These are phyloP conservation scores for Pyrenophora teres DNA, from an alignment of 2,329 filamentous ascomycete genomes.

Conservation along the genomic window DNA sequence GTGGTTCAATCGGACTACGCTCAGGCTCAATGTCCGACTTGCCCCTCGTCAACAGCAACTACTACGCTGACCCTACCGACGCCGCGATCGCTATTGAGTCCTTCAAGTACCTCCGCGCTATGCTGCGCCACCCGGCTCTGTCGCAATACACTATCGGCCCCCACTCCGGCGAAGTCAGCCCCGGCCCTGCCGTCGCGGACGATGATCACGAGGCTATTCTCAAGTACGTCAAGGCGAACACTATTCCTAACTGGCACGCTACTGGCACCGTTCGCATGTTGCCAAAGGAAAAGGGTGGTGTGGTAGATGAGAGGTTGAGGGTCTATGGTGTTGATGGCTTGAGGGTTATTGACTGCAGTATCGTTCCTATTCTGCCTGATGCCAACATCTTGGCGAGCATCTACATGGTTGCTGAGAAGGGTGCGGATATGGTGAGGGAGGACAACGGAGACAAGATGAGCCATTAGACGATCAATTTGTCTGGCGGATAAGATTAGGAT, in stretches of 20 bases:
- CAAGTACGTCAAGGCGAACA: constrained; percentile 29
- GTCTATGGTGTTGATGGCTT: constrained; percentile 43
- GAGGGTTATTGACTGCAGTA: constrained; percentile 42
- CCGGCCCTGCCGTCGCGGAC: constrained; percentile 29
- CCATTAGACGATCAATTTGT: background rate
- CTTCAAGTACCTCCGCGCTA: constrained; percentile 39
- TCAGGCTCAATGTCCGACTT: constrained; percentile 34
- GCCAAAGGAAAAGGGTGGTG: constrained; percentile 35
- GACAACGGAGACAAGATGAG: constrained; percentile 16
- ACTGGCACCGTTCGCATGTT: constrained; percentile 44
- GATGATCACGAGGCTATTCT: constrained; percentile 39
- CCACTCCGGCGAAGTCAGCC: constrained; percentile 35
- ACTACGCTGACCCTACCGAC: constrained; percentile 42
- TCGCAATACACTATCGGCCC: constrained; percentile 25
- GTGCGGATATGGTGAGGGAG: constrained; percentile 33
- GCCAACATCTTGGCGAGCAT: constrained; percentile 26
- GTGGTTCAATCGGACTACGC: constrained; percentile 44
- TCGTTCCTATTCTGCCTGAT: constrained; percentile 34
- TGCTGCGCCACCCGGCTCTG: constrained; percentile 28
- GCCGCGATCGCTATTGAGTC: constrained; percentile 41
- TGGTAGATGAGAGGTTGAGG: constrained; percentile 35
- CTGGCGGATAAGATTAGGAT: background rate
- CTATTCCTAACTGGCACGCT: constrained; percentile 37
- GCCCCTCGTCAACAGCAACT: constrained; percentile 45
- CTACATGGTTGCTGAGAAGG: constrained; percentile 37